Evolutionary conservation across 208 protist species (phyloP).

Genomic region (Phytomonas sp.): DNA sequence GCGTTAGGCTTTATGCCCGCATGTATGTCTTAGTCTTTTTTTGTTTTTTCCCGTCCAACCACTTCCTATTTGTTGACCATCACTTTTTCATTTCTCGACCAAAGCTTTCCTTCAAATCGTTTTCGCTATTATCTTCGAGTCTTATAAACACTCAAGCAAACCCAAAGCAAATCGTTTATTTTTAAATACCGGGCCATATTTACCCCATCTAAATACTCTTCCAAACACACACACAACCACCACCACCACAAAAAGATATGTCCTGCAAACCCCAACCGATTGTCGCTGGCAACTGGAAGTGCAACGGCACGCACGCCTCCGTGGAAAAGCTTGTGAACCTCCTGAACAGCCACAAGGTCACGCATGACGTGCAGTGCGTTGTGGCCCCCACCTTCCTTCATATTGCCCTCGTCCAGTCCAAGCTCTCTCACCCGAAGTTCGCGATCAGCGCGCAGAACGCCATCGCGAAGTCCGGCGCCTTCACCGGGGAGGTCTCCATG

Average conservation of each 20-base stretch:
- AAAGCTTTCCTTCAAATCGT: not conserved
- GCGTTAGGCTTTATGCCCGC: no score
- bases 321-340: constrained; percentile 59
- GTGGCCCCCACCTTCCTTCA: constrained; percentile 80
- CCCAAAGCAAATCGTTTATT: no score
- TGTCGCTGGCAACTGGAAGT: constrained; percentile 94
- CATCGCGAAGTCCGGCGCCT: constrained; percentile 81
- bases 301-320: constrained; percentile 81
- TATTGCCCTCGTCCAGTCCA: constrained; percentile 60
- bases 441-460: constrained; percentile 81
- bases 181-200: no score
- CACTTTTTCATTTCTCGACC: no score
- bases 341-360: constrained; percentile 62
- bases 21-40: no score
- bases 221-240: no score
- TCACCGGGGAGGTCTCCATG: constrained; percentile 83
- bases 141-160: no score
- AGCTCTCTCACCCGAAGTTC: constrained; percentile 64
- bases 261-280: constrained; percentile 83
- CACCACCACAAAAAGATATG: constrained; percentile 14
- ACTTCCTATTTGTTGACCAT: no score
- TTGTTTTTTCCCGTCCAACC: no score
- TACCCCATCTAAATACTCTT: no score
- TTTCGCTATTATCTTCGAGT: not conserved
- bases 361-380: constrained; percentile 83